Evolutionary conservation across 495 filamentous ascomycete genomes (phyloP), one percentile per base, ranked within the genome.

Genomic region (Aspergillus coremiiformis): DNA sequence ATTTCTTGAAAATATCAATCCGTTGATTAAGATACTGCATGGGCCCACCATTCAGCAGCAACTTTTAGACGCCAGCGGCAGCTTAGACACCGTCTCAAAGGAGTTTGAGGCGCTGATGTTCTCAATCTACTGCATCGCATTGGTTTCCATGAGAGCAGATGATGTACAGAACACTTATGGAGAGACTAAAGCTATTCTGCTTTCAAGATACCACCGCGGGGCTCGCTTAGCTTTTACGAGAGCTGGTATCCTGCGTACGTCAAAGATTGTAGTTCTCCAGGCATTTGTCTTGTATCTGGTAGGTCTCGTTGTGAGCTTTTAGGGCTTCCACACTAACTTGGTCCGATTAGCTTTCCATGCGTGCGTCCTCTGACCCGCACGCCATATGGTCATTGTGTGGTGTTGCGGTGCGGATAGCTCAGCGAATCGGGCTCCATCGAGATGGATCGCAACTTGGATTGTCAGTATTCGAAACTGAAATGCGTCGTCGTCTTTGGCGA

Each of bases 11-110:
- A 79, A 82, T 55, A 79, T 87, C 53, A 82, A 87, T 63, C 85
- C 85, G 0, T 59, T 89, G 39, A 78, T 76, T 37, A 89, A 87
- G 61, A 64, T 87, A n/a, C 73, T 87, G 49, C 85, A 89, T 64
- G 78, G 76, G 0, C 85, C 84, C 3, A 83, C 81, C 4, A 52
- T 84, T 37, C 68, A 70, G 44, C 66, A 68, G 26, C 52, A 64
- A 26, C 66, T 81, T 12, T 57, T 76, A 21, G 65, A 70, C 20
- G 75, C 72, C 5, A 67, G 58, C 15, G 55, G 61, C 23, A 59
- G 69, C 33, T 44, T 73, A 1, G 47, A 61, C 11, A 56, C 57
- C 6, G 48, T 75, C 5, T 56, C 64, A 4, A 72, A 64, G 30
- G 66, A 66, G 4, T 59, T 69, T 14, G 70, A 78, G 41, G 67